These are phyloP conservation scores for Cladosporium sp. DNA, from an alignment of 2,329 filamentous ascomycete species.

Conservation along the genomic window DNA sequence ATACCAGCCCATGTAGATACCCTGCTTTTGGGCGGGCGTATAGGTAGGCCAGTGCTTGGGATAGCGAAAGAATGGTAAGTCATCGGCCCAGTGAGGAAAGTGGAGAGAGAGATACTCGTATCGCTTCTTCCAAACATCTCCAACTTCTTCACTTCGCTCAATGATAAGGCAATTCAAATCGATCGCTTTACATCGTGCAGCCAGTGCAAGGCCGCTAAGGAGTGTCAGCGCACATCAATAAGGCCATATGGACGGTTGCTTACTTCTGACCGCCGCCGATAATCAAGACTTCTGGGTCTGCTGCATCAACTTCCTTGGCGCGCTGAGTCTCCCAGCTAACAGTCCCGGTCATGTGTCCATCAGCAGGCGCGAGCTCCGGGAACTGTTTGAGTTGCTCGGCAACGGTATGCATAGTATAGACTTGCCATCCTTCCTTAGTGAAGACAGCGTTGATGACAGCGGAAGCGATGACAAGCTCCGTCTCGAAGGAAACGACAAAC, in stretches of 20 bases:
- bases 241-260: not conserved
- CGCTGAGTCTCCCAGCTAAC: not conserved
- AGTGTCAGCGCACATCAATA: not conserved
- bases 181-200: slow-evolving; percentile 38
- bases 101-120: slow-evolving; percentile 28
- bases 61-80: not conserved
- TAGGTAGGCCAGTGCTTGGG: not conserved
- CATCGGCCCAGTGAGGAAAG: not conserved
- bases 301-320: slow-evolving; percentile 26
- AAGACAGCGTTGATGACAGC: not conserved
- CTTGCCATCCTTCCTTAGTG: not conserved
- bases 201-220: slow-evolving; percentile 26
- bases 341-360: not conserved
- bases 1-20: slow-evolving; percentile 50
- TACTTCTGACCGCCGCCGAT: slow-evolving; percentile 37
- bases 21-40: slow-evolving; percentile 41
- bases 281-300: slow-evolving; percentile 57
- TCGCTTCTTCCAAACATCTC: slow-evolving; percentile 49
- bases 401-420: not conserved
- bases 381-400: not conserved
- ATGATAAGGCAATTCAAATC: slow-evolving; percentile 40
- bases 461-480: not conserved
- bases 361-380: not conserved
- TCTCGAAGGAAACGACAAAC: not conserved
- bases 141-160: slow-evolving; percentile 43